These are phyloP conservation scores for Beauveria sp. DNA, from an alignment of 2,329 filamentous ascomycete genomes.

Conservation along the genomic window DNA sequence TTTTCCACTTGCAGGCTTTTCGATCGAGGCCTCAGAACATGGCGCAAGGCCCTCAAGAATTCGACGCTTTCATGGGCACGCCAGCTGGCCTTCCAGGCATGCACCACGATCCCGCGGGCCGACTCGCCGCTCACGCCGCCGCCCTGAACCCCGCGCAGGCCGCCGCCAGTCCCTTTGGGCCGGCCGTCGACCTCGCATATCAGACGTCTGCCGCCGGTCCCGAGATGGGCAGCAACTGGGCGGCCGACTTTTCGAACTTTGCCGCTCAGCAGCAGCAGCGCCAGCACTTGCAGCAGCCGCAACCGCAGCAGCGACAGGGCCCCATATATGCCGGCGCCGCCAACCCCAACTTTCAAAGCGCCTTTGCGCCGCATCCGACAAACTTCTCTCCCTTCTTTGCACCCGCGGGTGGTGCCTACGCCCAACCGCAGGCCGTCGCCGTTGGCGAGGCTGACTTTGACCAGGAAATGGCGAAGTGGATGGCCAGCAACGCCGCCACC, in stretches of 20 bases:
- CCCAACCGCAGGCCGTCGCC: slow-evolving; percentile 17
- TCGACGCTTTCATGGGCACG: slow-evolving; percentile 28
- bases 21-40: slow-evolving; percentile 23
- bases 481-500: slow-evolving; percentile 26
- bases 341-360: slow-evolving; percentile 21
- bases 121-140: slow-evolving; percentile 27
- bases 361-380: slow-evolving; percentile 23
- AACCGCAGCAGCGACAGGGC: slow-evolving; percentile 18
- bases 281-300: background rate
- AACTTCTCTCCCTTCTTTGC: slow-evolving; percentile 23
- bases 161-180: slow-evolving; percentile 4
- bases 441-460: slow-evolving; percentile 29
- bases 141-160: slow-evolving; percentile 23
- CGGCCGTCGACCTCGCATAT: slow-evolving; percentile 17
- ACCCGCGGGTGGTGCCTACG: slow-evolving; percentile 19
- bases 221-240: slow-evolving; percentile 25
- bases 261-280: slow-evolving; percentile 15
- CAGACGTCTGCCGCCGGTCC: slow-evolving; percentile 18
- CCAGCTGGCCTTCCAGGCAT: slow-evolving; percentile 21
- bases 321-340: slow-evolving; percentile 18
- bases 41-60: slow-evolving; percentile 22
- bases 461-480: slow-evolving; percentile 34
- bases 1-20: slow-evolving; percentile 26
- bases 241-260: slow-evolving; percentile 30
- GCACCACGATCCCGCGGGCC: slow-evolving; percentile 26